Evolutionary conservation across 2,329 filamentous ascomycete genomes (phyloP).

Genomic region (Fusarium hostae): DNA sequence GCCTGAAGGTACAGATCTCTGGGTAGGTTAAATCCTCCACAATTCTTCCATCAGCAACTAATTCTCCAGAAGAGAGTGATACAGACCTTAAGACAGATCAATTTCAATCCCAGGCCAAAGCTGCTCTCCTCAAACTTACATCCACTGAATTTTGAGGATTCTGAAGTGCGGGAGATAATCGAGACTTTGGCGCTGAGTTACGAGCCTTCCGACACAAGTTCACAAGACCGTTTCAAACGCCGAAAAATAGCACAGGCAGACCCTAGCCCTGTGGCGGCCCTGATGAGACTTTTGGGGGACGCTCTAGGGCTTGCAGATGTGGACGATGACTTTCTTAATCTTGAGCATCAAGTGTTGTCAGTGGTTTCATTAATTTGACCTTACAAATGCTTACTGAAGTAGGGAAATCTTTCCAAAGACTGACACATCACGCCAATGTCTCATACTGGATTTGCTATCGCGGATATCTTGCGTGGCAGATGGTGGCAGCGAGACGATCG

Average conservation of each 20-base stretch:
- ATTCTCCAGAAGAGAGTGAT: constrained; percentile 46
- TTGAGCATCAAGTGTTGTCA: constrained; percentile 59
- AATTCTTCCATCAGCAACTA: constrained; percentile 23
- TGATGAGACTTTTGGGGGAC: constrained; percentile 43
- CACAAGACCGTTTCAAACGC: constrained; percentile 43
- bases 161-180: constrained; percentile 45
- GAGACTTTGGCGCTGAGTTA: constrained; percentile 46
- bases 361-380: constrained; percentile 41
- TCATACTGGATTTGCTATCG: constrained; percentile 65
- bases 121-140: constrained; percentile 39
- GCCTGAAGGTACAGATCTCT: constrained; percentile 53
- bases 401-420: constrained; percentile 58
- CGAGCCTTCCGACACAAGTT: constrained; percentile 36
- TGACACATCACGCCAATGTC: constrained; percentile 61
- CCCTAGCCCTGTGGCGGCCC: constrained; percentile 30
- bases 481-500: background rate
- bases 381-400: constrained; percentile 30
- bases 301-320: constrained; percentile 44
- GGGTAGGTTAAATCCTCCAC: constrained; percentile 49
- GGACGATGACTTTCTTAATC: constrained; percentile 41
- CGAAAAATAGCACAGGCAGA: constrained; percentile 42
- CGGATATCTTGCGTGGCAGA: constrained; percentile 53
- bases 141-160: constrained; percentile 47
- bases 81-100: constrained; percentile 45
- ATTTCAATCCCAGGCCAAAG: constrained; percentile 32